These are phyloP conservation scores for Thielaviopsis populi DNA, from an alignment of 2,329 filamentous ascomycete genomes.

Conservation along the genomic window DNA sequence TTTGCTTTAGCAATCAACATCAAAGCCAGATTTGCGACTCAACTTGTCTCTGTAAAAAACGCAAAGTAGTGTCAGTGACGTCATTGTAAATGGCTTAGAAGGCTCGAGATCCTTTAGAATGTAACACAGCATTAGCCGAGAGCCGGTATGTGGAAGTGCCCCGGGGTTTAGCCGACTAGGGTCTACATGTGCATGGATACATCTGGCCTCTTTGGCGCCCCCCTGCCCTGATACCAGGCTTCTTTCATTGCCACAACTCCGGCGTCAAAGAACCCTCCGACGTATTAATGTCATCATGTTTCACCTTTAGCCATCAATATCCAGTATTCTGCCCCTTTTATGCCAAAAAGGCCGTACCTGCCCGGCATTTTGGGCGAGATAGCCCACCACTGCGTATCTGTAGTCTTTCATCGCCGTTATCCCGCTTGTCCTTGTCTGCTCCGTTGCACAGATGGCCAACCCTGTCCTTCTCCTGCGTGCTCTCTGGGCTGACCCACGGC, in stretches of 20 bases:
- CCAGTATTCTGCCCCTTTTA: no score
- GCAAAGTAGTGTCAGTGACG: not conserved
- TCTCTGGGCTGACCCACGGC: conserved; percentile 11
- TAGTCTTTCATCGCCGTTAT: no score
- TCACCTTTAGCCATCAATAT: no score
- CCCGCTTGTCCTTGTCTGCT: not conserved
- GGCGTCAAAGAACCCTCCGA: no score
- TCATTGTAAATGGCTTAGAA: not conserved
- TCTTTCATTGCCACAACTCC: not conserved
- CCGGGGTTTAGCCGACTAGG: not conserved
- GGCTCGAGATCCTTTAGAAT: not conserved
- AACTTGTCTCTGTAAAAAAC: not conserved
- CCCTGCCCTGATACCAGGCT: no score
- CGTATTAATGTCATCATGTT: no score
- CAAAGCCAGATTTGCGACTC: not conserved
- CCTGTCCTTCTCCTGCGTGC: conserved; percentile 8
- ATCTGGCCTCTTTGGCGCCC: not conserved
- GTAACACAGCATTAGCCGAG: not conserved
- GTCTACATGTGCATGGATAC: not conserved
- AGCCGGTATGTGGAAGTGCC: not conserved
- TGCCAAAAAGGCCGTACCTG: no score
- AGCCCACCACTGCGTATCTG: conserved; percentile 24
- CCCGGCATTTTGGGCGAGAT: no score
- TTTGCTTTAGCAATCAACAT: no score
- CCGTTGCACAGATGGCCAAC: not conserved